Evolutionary conservation across 2,329 filamentous ascomycete species (phyloP).

Genomic region (Drechslerella stenobrocha): DNA sequence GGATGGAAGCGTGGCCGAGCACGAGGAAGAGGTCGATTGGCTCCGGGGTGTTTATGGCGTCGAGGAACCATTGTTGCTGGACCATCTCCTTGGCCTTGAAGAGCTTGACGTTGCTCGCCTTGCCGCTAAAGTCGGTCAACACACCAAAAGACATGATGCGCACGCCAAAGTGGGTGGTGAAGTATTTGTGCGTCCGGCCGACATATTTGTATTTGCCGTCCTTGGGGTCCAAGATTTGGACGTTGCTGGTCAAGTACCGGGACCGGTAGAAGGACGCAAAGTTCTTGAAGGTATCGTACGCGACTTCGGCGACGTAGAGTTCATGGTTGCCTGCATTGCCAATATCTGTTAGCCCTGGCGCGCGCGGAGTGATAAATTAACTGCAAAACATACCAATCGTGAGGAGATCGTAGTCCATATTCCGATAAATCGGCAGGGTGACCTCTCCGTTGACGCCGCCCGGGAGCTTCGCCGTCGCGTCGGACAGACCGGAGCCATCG

Average conservation of each 20-base stretch:
- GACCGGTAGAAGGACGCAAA: slow-evolving; percentile 61
- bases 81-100: slow-evolving; percentile 66
- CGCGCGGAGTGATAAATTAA: no score
- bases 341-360: background rate
- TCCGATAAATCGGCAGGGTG: slow-evolving; percentile 58
- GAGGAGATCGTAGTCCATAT: slow-evolving; percentile 62
- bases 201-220: slow-evolving; percentile 74
- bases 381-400: slow-evolving; percentile 58
- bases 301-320: slow-evolving; percentile 66
- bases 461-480: slow-evolving; percentile 59
- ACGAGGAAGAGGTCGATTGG: slow-evolving; percentile 66
- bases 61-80: slow-evolving; percentile 74
- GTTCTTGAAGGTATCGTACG: slow-evolving; percentile 65
- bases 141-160: slow-evolving; percentile 89
- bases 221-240: slow-evolving; percentile 78
- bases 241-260: slow-evolving; percentile 82
- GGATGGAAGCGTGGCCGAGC: slow-evolving; percentile 66
- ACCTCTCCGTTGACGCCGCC: slow-evolving; percentile 52
- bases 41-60: slow-evolving; percentile 63
- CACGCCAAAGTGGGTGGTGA: slow-evolving; percentile 83
- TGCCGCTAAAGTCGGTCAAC: slow-evolving; percentile 87
- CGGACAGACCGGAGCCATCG: slow-evolving; percentile 67
- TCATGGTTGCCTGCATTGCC: slow-evolving; percentile 63
- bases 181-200: slow-evolving; percentile 82
- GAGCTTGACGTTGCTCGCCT: slow-evolving; percentile 76